Evolutionary conservation across 2,329 filamentous ascomycete species (phyloP).

Genomic region (Aspergillus alliaceus): DNA sequence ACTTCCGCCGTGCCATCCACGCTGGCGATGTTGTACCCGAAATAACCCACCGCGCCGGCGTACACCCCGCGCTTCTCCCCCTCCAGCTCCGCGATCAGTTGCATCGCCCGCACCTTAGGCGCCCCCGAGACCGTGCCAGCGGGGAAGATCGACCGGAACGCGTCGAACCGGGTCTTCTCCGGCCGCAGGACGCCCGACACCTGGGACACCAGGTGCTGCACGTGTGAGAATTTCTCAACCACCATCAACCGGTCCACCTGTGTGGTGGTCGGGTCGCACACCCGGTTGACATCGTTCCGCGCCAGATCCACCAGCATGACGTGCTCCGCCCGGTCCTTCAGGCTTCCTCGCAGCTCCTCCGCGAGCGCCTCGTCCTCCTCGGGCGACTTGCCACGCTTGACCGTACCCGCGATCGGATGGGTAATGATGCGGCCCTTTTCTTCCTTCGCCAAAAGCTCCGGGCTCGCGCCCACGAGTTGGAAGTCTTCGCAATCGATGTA

Average conservation of each 20-base stretch:
- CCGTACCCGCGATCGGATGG: conserved; percentile 94
- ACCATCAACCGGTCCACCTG: conserved; percentile 93
- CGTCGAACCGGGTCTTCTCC: conserved; percentile 88
- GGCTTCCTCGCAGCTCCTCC: conserved; percentile 70
- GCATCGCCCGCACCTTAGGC: conserved; percentile 95
- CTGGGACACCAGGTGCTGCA: conserved; percentile 95
- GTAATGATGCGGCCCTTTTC: conserved; percentile 87
- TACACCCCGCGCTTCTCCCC: conserved; percentile 93
- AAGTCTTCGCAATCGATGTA: conserved; percentile 91
- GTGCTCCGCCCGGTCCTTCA: conserved; percentile 93
- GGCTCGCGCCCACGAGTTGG: conserved; percentile 91
- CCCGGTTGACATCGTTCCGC: conserved; percentile 93
- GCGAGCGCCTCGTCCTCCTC: conserved; percentile 82
- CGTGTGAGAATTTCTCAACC: conserved; percentile 91
- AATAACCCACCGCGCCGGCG: conserved; percentile 94
- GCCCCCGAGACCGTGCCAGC: conserved; percentile 94
- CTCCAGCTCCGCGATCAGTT: conserved; percentile 92
- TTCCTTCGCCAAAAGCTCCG: conserved; percentile 90
- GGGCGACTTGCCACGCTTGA: conserved; percentile 76
- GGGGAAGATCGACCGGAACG: conserved; percentile 94
- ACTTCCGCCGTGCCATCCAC: conserved; percentile 58
- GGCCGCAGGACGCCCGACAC: conserved; percentile 85
- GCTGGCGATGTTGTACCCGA: conserved; percentile 77
- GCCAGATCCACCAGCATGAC: conserved; percentile 98
- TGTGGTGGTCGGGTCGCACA: conserved; percentile 86